Base-by-base conservation (phyloP, 176 grass and related monocot species). In the Melocanna baccifera region DNA sequence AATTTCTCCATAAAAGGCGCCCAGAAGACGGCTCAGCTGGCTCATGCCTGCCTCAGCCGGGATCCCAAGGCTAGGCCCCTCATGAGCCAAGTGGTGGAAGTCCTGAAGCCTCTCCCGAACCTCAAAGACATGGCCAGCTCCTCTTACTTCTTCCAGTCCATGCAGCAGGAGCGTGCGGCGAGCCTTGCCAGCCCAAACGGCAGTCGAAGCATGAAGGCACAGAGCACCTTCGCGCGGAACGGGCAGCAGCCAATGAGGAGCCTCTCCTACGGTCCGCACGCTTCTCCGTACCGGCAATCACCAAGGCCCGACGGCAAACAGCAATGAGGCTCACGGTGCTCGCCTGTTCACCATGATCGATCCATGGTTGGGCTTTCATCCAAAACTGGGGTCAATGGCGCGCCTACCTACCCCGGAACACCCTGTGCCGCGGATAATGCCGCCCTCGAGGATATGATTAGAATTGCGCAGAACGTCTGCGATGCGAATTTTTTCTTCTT, bases 21-120 rank as follows among this genome's bases (percentile, higher is more conserved):
- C 30, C 91, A 87, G 70, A 92, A 90, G 77, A 90, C 88, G 0
- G 94, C 89, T 66, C 87, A 89, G 66, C 81, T 96, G 64, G 94
- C 94, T 1, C 83, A 87, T 75, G 90, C 83, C 23, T 96, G 94
- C 85, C 90, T 96, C 40, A 93, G 72, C 73, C 85, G 88, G 36
- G 94, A 96, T 34, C 85, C 94, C 8, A 96, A 96, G 83, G 76
- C 62, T 40, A 80, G 94, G 85, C 94, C 94, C 64, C 89, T 92
- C n/a, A 96, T 96, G 94, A 96, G 97, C 67, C 91, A 96, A 78
- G 97, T 99, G 77, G 97, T 99, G 9, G 93, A 99, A 87, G 91
- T 87, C 46, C 88, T 99, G 62, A 96, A 94, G 78, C 97, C 97
- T 52, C 89, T 99, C 37, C 75, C 84, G 37, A 96, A 92, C 84